phyloP scores from a whole-genome alignment of 495 filamentous ascomycete genomes.

The Ascobolus immersus region DNA sequence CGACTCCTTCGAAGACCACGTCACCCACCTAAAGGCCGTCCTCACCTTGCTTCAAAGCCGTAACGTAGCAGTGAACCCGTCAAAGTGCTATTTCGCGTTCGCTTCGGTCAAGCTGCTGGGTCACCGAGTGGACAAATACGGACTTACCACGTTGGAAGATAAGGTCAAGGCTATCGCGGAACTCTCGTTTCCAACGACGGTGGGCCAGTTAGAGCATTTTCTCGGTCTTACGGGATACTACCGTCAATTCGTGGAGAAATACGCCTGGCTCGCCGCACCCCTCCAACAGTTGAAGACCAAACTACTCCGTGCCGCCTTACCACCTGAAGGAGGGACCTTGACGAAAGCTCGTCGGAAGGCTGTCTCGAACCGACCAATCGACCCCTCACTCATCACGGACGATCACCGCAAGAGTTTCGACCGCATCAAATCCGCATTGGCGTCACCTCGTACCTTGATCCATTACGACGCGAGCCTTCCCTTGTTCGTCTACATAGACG shows the following conservation, averaged over 20 bases:
- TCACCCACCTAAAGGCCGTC: neutral
- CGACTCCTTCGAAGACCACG: neutral
- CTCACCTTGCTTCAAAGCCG: neutral
- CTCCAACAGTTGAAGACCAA: neutral
- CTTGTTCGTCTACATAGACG: neutral
- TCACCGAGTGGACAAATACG: neutral
- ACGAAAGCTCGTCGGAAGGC: neutral
- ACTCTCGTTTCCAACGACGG: neutral
- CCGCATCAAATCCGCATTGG: neutral
- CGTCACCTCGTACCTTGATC: neutral
- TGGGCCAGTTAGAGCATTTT: neutral
- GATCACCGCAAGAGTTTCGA: neutral
- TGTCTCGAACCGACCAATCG: too few relatives aligned
- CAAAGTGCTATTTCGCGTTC: neutral
- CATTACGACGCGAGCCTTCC: neutral
- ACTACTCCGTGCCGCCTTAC: too few relatives aligned
- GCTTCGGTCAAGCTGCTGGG: neutral
- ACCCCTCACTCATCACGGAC: neutral
- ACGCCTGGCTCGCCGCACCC: neutral
- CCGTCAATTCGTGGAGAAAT: conserved; percentile 1
- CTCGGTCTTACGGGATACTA: conserved; percentile 3
- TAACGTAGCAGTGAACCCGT: neutral
- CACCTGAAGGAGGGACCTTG: neutral
- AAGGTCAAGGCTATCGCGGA: conserved; percentile 1
- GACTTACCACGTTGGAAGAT: neutral